Evolutionary conservation across 2,329 filamentous ascomycete species (phyloP), one percentile per base, ranked within the genome.

Genomic region (Mycogone perniciosa): DNA sequence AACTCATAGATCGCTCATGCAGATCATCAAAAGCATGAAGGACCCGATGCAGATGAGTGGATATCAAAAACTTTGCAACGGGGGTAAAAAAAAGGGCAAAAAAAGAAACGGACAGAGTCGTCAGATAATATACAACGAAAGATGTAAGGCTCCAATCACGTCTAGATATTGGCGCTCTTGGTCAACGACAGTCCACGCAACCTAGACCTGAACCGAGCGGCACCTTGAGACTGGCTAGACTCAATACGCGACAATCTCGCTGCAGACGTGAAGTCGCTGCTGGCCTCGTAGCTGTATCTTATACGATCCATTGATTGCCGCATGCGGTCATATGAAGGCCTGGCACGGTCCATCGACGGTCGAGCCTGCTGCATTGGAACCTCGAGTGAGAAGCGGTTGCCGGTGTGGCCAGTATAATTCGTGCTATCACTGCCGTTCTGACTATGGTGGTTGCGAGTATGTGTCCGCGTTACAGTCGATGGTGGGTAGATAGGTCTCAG

Each of bases 401-500:
- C 73, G 26, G 89, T 95, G 59, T 82, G 80, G 45, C 77, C 73
- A 27, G 89, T 95, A 67, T 90, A 95, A 61, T 95, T 91, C 45
- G 93, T 96, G 54, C 89, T 92, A 68, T 96, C 91, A 70, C 91
- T 96, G 54, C 90, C 89, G 60, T 92, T 95, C 64, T 95, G 89
- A 61, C 88, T 93, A 46, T 85, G 85, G 57, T 90, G 75, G 56
- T 83, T 92, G 65, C 93, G 86, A 26, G 68, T 67, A 31, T 87
- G 92, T 41, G 82, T 82, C 42, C 82, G 79, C 11, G 89, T 92
- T 44, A 89, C 86, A 60, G 92, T 84, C 48, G 91, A 95, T 10
- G 92, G 90, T 45, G 92, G 89, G 69, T 97, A 97, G 62, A 97
- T 95, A 31, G 91, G 91, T 58, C 90, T 82, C 67, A 88, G 80